These are phyloP conservation scores for Amylocarpus encephaloides DNA, from an alignment of 2,329 filamentous ascomycete species.

Conservation along the genomic window DNA sequence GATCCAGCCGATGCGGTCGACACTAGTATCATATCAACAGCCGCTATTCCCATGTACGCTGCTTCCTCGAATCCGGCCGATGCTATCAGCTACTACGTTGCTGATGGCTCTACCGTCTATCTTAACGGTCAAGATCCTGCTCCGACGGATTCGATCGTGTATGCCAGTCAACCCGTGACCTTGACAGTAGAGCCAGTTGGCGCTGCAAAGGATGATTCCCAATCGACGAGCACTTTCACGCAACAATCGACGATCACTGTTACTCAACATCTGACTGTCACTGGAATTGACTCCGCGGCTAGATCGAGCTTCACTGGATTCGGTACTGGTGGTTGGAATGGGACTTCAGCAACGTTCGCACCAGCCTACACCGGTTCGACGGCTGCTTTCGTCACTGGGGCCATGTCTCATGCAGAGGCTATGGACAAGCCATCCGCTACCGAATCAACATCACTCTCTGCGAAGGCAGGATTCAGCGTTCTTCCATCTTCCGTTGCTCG, in stretches of 20 bases:
- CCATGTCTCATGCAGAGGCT: not conserved
- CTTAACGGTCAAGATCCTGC: slow-evolving; percentile 20
- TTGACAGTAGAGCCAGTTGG: slow-evolving; percentile 22
- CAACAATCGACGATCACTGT: slow-evolving; percentile 7
- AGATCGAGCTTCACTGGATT: slow-evolving; percentile 10
- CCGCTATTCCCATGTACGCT: not conserved
- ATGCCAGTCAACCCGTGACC: slow-evolving; percentile 14
- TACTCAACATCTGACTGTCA: slow-evolving; percentile 14
- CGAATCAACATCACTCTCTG: not conserved
- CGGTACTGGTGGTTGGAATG: slow-evolving; percentile 21
- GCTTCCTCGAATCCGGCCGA: slow-evolving; percentile 2
- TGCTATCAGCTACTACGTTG: slow-evolving; percentile 13
- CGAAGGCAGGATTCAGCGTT: slow-evolving; percentile 3
- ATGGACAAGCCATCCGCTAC: not conserved
- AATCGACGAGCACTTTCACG: slow-evolving; percentile 13
- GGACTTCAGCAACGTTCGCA: slow-evolving; percentile 7
- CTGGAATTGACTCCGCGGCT: slow-evolving; percentile 8
- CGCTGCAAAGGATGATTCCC: not conserved
- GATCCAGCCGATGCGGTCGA: not conserved
- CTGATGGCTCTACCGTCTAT: slow-evolving; percentile 19
- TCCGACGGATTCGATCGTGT: slow-evolving; percentile 12
- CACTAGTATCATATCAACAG: slow-evolving; percentile 6
- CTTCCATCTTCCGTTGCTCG: not conserved
- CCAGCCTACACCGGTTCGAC: not conserved
- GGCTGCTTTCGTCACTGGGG: not conserved